A percentile compares a stretch with the other conserved stretches of the same genome.
These are phyloP conservation scores for Acer saccharum DNA, from an alignment of 345 rosid genomes.

Conservation along the genomic window DNA sequence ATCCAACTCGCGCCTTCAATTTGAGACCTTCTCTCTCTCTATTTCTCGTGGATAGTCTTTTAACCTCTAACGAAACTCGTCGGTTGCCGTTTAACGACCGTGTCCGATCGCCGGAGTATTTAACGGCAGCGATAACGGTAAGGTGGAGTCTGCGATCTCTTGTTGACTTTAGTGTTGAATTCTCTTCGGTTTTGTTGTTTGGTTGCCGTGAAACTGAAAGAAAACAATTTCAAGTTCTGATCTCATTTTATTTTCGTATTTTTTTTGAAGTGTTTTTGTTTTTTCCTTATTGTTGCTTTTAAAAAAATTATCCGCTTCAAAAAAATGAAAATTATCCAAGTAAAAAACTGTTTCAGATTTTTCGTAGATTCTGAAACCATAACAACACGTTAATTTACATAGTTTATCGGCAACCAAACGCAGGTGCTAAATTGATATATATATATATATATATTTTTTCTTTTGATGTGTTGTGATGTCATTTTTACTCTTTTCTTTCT, in stretches of 20 bases:
- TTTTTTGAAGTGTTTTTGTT: no score
- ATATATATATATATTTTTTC: no score
- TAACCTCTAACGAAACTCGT: background rate
- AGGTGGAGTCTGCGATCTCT: background rate
- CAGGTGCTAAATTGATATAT: background rate
- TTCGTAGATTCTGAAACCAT: background rate
- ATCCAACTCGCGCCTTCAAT: background rate
- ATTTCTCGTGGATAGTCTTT: background rate
- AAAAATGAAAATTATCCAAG: background rate
- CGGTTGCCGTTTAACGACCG: background rate
- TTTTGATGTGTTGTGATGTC: background rate
- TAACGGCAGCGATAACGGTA: background rate
- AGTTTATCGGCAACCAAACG: background rate
- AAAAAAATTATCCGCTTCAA: no score
- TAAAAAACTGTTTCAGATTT: background rate
- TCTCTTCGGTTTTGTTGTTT: constrained; percentile 11
- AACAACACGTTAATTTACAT: background rate
- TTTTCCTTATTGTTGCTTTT: background rate
- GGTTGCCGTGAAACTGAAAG: constrained; percentile 20
- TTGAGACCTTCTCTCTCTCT: background rate
- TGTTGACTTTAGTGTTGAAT: background rate
- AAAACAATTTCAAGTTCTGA: constrained; percentile 4
- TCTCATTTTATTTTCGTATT: background rate
- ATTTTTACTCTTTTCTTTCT: background rate
- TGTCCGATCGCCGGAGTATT: constrained; percentile 7